Conservation (phyloP, 768 basidiomycete species). For the Postia placenta region DNA sequence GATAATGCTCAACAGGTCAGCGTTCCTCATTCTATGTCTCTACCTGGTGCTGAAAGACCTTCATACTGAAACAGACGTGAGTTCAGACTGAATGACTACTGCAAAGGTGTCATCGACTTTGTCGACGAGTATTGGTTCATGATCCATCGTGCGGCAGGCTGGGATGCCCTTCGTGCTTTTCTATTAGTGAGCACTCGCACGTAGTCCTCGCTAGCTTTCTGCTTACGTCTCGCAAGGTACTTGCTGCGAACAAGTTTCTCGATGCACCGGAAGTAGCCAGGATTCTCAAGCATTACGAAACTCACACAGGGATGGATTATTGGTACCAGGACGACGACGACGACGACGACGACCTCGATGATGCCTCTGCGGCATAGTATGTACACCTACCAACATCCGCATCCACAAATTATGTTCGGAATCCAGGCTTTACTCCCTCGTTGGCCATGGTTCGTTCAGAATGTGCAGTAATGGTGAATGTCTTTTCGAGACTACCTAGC, state of each 20-base stretch:
- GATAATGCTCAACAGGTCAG: constrained; percentile 59
- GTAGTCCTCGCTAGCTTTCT: not conserved
- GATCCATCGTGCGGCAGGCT: constrained; percentile 66
- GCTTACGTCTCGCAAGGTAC: constrained; percentile 31
- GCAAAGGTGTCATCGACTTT: constrained; percentile 47
- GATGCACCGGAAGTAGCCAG: constrained; percentile 42
- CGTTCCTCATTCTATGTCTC: not conserved
- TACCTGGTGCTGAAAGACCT: constrained; percentile 1
- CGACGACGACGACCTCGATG: no score
- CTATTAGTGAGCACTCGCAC: constrained; percentile 40
- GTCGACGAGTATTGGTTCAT: constrained; percentile 56
- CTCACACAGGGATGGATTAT: constrained; percentile 39
- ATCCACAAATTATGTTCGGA: no score
- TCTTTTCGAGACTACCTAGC: no score
- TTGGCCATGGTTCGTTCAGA: no score
- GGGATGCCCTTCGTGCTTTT: constrained; percentile 56
- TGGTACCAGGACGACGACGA: constrained; percentile 27
- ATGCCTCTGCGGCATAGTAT: no score
- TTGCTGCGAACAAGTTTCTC: constrained; percentile 51
- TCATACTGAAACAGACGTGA: constrained; percentile 29
- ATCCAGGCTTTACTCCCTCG: no score
- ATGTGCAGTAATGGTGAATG: no score
- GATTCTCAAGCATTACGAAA: constrained; percentile 50
- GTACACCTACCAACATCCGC: no score
- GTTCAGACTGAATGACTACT: constrained; percentile 49